phyloP scores from a whole-genome alignment of 495 filamentous ascomycete genomes.

The Neurospora pannonica region DNA sequence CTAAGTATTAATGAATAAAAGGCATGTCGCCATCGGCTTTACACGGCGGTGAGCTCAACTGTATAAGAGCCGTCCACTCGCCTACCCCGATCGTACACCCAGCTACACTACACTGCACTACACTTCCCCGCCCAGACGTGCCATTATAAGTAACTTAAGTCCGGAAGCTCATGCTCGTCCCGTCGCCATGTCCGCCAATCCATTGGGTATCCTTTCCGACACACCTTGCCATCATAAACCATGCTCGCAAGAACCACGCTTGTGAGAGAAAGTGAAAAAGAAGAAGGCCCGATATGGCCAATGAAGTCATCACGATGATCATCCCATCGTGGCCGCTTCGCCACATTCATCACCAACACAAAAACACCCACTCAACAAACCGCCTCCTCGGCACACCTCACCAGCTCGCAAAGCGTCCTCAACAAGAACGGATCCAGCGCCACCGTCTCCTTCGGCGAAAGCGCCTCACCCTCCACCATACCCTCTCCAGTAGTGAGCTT shows the following conservation, averaged over 20 bases:
- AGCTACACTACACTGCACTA: background rate
- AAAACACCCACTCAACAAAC: background rate
- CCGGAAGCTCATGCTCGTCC: background rate
- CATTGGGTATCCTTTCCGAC: background rate
- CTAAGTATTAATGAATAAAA: background rate
- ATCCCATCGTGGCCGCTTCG: background rate
- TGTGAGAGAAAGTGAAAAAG: background rate
- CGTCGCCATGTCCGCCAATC: background rate
- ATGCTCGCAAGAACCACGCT: background rate
- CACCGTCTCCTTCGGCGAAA: slow-evolving; percentile 6
- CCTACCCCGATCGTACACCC: background rate
- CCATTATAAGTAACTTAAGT: background rate
- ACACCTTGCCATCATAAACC: background rate
- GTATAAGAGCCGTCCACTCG: background rate
- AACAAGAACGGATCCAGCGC: slow-evolving; percentile 28
- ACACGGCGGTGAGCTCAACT: background rate
- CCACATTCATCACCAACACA: background rate
- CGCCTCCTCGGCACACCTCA: slow-evolving; percentile 28
- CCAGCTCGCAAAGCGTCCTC: slow-evolving; percentile 34
- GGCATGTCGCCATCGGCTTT: background rate
- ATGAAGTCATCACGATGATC: background rate
- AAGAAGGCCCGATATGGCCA: background rate
- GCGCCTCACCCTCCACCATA: background rate
- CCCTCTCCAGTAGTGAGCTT: slow-evolving; percentile 12
- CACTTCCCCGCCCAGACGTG: background rate